These are phyloP conservation scores for Termitomyces sp. DNA, from an alignment of 768 basidiomycete genomes.

Conservation along the genomic window DNA sequence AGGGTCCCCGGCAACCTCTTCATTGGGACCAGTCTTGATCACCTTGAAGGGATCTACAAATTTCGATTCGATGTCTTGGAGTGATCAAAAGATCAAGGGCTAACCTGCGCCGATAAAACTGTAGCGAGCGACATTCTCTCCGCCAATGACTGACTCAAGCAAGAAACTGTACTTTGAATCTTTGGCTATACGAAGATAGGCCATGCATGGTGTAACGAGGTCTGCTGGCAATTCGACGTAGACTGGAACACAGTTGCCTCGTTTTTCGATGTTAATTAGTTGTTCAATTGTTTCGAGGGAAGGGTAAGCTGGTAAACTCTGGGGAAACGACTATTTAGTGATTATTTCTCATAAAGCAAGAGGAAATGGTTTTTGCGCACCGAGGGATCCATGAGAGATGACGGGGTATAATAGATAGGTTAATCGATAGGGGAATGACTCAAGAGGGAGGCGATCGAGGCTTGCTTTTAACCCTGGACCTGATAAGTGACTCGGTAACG, in stretches of 20 bases:
- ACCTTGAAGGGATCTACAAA: slow-evolving; percentile 86
- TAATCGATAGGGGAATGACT: not conserved
- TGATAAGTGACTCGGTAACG: not conserved
- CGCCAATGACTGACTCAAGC: slow-evolving; percentile 87
- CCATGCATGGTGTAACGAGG: slow-evolving; percentile 94
- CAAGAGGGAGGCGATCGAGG: not conserved
- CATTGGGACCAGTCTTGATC: slow-evolving; percentile 81
- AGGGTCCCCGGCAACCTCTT: slow-evolving; percentile 86
- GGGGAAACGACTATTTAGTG: not conserved
- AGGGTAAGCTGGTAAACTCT: slow-evolving; percentile 71
- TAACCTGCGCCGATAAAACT: slow-evolving; percentile 95
- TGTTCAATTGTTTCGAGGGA: slow-evolving; percentile 72
- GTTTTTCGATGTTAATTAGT: slow-evolving; percentile 75
- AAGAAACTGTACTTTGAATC: slow-evolving; percentile 94
- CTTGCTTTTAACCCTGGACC: not conserved
- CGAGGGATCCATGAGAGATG: slow-evolving; percentile 41
- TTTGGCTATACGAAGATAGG: slow-evolving; percentile 89
- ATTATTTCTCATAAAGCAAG: not conserved
- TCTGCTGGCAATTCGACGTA: slow-evolving; percentile 94
- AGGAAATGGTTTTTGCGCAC: slow-evolving; percentile 24
- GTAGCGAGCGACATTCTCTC: slow-evolving; percentile 89
- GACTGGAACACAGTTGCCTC: slow-evolving; percentile 90
- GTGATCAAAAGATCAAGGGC: slow-evolving; percentile 12
- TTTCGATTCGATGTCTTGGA: not conserved
- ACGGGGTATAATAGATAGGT: not conserved